Evolutionary conservation across 2,329 filamentous ascomycete species (phyloP), one percentile per base, ranked within the genome.

Genomic region (Neonectria punicea): DNA sequence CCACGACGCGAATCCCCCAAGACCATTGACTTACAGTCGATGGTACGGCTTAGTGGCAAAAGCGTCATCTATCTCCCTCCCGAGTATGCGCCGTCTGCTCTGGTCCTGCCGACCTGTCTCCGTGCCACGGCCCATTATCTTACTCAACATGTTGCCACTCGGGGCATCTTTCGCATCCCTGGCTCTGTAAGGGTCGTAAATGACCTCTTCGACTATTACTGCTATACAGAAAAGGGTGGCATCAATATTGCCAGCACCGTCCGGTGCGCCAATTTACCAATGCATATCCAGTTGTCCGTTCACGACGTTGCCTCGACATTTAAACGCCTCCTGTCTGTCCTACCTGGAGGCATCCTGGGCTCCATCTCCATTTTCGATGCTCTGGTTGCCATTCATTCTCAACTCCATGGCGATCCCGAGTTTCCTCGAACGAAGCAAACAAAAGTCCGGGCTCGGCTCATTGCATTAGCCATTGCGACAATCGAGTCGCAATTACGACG

Each of bases 231-330:
- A 18, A 79, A 82, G 53, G 81, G 84, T 30, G 80, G 81, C 28
- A 81, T 81, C 18, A 80, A 83, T 30, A 83, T 91, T 51, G 79
- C 87, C 2, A 82, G 82, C 53, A 92, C 89, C 0, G 87, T 89
- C 30, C 82, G 86, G 36, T 86, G 83, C 54, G 85, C 88, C 6
- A 88, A 83, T 44, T 79, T 92, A 2, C 90, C 90, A 4, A 75
- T 78, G 2, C 88, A 91, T 70, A 87, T 92, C 65, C 83, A 83
- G 41, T 86, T 82, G 51, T 83, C 86, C 7, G 81, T 88, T 4
- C 88, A 92, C 66, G 90, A 92, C 76, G 86, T 92, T 32, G 89
- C 89, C 2, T 89, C 88, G 2, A 84, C 87, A 0, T 91, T 92
- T 77, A 92, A 92, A 71, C 85, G 83, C 13, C 81, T 92, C n/a